These are phyloP conservation scores for Ramularia endophylla DNA, from an alignment of 2,329 filamentous ascomycete genomes.

Conservation along the genomic window DNA sequence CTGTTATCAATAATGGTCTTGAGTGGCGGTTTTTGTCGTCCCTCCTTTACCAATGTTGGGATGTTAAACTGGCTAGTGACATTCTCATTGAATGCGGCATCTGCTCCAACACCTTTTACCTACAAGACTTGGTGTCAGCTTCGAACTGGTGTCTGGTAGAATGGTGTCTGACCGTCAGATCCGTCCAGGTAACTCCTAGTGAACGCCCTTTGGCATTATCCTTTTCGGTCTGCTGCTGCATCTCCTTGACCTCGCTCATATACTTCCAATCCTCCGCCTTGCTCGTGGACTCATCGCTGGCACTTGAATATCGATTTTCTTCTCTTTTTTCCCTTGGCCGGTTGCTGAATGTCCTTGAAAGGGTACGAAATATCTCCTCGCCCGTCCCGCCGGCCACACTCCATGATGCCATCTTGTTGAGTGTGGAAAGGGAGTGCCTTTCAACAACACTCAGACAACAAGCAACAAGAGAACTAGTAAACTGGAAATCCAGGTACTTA, in stretches of 20 bases:
- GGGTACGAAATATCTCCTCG: slow-evolving; percentile 16
- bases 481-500: background rate
- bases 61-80: slow-evolving; percentile 49
- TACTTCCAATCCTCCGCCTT: slow-evolving; percentile 44
- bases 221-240: slow-evolving; percentile 39
- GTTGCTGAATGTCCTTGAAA: slow-evolving; percentile 12
- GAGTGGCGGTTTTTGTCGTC: slow-evolving; percentile 48
- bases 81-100: slow-evolving; percentile 58
- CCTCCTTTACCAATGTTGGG: slow-evolving; percentile 37
- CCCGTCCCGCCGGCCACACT: slow-evolving; percentile 14
- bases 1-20: slow-evolving; percentile 55
- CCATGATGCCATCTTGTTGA: slow-evolving; percentile 8
- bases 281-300: slow-evolving; percentile 20
- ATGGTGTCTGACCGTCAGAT: slow-evolving; percentile 44
- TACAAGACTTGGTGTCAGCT: background rate
- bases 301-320: slow-evolving; percentile 5
- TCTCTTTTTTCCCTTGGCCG: slow-evolving; percentile 4
- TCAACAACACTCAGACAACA: too few relatives aligned
- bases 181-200: slow-evolving; percentile 60
- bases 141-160: too few relatives aligned
- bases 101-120: slow-evolving; percentile 54
- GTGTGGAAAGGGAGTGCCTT: too few relatives aligned
- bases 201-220: slow-evolving; percentile 45
- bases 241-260: slow-evolving; percentile 44
- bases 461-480: background rate